These are phyloP conservation scores for Cladosporium sp. DNA, from an alignment of 2,329 filamentous ascomycete species.

Conservation along the genomic window DNA sequence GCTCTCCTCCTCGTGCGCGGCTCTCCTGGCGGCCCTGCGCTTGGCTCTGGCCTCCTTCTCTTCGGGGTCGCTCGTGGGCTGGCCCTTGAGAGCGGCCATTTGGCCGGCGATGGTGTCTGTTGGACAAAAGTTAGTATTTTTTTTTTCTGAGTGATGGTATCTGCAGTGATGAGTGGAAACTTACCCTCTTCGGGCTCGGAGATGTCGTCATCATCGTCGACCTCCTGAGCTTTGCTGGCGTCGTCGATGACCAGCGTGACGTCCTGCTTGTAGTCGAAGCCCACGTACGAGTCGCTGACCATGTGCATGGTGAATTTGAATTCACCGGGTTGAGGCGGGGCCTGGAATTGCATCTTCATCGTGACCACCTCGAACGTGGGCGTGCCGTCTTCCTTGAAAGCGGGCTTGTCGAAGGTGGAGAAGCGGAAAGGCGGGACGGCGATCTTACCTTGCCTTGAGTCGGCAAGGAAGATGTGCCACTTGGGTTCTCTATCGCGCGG, in stretches of 20 bases:
- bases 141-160: not conserved
- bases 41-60: conserved; percentile 14
- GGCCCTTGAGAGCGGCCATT: conserved; percentile 35
- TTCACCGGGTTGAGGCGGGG: conserved; percentile 84
- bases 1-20: conserved; percentile 23
- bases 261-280: conserved; percentile 88
- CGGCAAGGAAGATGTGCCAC: conserved; percentile 93
- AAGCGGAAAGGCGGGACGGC: conserved; percentile 97
- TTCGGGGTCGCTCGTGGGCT: conserved; percentile 24
- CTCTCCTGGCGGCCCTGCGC: conserved; percentile 8
- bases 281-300: conserved; percentile 91
- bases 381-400: conserved; percentile 65
- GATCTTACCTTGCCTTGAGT: conserved; percentile 92
- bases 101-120: conserved; percentile 35
- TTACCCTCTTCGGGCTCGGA: conserved; percentile 97
- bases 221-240: conserved; percentile 73
- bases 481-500: conserved; percentile 82
- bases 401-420: conserved; percentile 82
- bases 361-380: conserved; percentile 96
- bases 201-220: conserved; percentile 78
- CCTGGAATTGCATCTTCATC: conserved; percentile 94
- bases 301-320: conserved; percentile 95
- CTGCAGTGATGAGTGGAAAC: conserved; percentile 31
- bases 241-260: conserved; percentile 88
- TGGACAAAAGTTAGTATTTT: conserved; percentile 15